phyloP scores from a whole-genome alignment of 2,329 filamentous ascomycete species.

The Rhinocladiella mackenziei region DNA sequence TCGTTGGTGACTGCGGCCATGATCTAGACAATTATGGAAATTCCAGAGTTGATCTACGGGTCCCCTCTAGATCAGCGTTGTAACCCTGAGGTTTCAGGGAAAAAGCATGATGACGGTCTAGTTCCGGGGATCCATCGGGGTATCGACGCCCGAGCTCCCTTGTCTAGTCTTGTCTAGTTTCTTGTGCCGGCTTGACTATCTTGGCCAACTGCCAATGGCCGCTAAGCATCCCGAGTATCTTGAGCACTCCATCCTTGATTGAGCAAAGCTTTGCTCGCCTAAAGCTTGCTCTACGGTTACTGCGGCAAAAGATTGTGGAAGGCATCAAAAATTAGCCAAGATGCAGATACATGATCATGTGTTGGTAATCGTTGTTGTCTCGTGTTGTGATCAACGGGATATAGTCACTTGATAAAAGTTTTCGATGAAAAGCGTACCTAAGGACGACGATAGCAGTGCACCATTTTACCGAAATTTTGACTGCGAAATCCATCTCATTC shows the following conservation, averaged over 20 bases:
- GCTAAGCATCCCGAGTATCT: slow-evolving; percentile 3
- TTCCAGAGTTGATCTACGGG: slow-evolving; percentile 2
- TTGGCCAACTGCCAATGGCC: slow-evolving; percentile 7
- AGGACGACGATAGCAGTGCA: too few species aligned
- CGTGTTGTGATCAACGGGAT: too few species aligned
- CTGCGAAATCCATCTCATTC: too few species aligned
- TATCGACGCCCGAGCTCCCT: not conserved
- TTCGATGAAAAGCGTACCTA: too few species aligned
- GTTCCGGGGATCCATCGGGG: not conserved
- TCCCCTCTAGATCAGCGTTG: slow-evolving; percentile 10
- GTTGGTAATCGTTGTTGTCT: too few species aligned
- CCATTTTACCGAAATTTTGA: too few species aligned
- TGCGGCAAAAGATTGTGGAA: too few species aligned
- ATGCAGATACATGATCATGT: too few species aligned
- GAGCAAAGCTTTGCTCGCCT: not conserved
- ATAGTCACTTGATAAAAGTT: too few species aligned
- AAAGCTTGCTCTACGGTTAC: not conserved
- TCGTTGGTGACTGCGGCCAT: not conserved
- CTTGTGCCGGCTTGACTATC: slow-evolving; percentile 11
- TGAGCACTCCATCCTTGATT: not conserved
- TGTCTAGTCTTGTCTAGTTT: not conserved
- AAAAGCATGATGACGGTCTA: slow-evolving; percentile 8
- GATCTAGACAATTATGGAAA: slow-evolving; percentile 4
- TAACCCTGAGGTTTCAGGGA: slow-evolving; percentile 11
- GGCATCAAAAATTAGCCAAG: too few species aligned